Evolutionary conservation across 805 yeast species (phyloP), one percentile per base, ranked within the genome.

Genomic region (Peterozyma xylosa): DNA sequence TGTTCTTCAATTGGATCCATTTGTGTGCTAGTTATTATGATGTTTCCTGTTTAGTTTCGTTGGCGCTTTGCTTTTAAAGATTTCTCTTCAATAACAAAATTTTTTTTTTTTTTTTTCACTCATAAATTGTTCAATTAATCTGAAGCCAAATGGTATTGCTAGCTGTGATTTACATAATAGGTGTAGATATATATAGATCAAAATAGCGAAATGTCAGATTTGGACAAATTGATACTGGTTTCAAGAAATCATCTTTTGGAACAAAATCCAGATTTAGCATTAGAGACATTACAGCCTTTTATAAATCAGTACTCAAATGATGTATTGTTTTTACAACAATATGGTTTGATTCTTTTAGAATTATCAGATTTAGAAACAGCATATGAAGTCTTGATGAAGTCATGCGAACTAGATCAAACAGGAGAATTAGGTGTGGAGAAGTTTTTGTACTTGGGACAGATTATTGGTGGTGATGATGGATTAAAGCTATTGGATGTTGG

Each of bases 1-100:
- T 91, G 97, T 57, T 93, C 97, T 60, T 86, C 96, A 42, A 62
- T 57, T 45, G 81, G 76, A 53, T 85, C 90, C 95, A 86, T 86
- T 21, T 21, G 27, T 21, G 4, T 7, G 27, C 7, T 21, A 7
- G 7, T 21, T 21, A 7, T 21, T 27, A 27, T 45, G 10, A 21
- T n/a, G n/a, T n/a, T 21, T 16, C 29, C 7, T 21, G 27, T 5
- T 5, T 5, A 21, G 27, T 7, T 21, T 21, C 27, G 27, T 21
- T 21, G 27, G 27, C 27, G 27, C 27, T n/a, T 35, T 11, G 6
- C n/a, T 3, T 7, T 34, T 18, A 21, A 5, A 21, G 27, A 21
- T 21, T 21, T 21, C 27, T 21, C 27, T 21, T 21, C 7, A 32
- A 11, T 32, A 32, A 32, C 13, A 32, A 32, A 32, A 32, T 5